Percentiles rank a stretch among this genome's conserved stretches.
Conservation (phyloP, 1,284 basidiomycete species). For the Ustilago loliicola region DNA sequence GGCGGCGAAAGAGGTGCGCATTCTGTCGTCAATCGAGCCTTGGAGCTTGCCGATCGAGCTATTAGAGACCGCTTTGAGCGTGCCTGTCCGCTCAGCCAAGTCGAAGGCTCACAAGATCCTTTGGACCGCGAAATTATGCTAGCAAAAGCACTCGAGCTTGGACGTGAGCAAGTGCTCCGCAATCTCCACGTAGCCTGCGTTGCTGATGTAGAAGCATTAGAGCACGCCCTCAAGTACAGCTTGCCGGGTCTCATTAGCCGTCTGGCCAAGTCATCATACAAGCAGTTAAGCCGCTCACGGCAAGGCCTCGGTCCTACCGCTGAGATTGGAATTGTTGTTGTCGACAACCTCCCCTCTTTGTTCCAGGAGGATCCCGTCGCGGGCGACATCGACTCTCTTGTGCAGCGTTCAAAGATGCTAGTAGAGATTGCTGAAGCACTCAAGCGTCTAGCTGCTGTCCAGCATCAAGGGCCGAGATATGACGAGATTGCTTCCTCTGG, state of each 20-base stretch:
- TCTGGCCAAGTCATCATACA: neutral
- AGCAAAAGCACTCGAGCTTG: slow-evolving; percentile 24
- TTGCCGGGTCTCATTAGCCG: slow-evolving; percentile 48
- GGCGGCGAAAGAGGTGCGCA: slow-evolving; percentile 37
- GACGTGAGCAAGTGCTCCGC: slow-evolving; percentile 20
- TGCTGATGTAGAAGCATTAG: slow-evolving; percentile 40
- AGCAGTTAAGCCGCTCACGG: neutral
- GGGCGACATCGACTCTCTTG: slow-evolving; percentile 29
- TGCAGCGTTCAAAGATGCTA: slow-evolving; percentile 41
- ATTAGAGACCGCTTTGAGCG: slow-evolving; percentile 18
- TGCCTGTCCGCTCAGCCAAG: neutral
- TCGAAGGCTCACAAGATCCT: neutral
- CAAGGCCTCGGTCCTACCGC: neutral
- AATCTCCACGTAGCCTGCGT: slow-evolving; percentile 50
- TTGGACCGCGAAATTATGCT: slow-evolving; percentile 17
- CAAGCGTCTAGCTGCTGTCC: slow-evolving; percentile 28
- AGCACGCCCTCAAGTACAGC: slow-evolving; percentile 60
- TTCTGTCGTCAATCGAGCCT: slow-evolving; percentile 30
- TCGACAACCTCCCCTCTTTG: slow-evolving; percentile 59
- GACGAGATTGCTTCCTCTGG: neutral
- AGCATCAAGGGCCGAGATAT: neutral
- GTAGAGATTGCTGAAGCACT: slow-evolving; percentile 49
- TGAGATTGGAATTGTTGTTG: slow-evolving; percentile 42
- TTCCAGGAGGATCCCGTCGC: slow-evolving; percentile 57
- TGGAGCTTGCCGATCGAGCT: slow-evolving; percentile 23